phyloP scores from a whole-genome alignment of 805 yeast species.

The Candida methanosorbosa region DNA sequence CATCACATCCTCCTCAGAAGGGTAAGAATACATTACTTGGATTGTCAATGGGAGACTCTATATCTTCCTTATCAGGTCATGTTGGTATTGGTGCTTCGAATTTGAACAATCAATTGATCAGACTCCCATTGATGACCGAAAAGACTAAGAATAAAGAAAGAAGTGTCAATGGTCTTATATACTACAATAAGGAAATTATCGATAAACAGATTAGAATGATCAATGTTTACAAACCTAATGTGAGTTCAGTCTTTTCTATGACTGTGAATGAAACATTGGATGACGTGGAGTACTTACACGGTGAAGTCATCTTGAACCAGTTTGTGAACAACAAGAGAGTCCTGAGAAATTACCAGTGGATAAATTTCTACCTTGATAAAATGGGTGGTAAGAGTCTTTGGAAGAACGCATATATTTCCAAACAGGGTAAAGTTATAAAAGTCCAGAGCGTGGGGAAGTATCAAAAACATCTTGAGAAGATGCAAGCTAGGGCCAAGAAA shows the following conservation, averaged over 20 bases:
- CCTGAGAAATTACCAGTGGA: constrained; percentile 38
- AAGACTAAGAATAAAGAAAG: constrained; percentile 9
- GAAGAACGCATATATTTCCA: constrained; percentile 5
- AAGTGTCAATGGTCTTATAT: constrained; percentile 34
- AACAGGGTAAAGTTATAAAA: constrained; percentile 14
- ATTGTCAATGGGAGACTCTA: constrained; percentile 14
- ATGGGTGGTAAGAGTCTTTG: constrained; percentile 25
- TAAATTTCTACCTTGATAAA: constrained; percentile 35
- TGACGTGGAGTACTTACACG: constrained; percentile 42
- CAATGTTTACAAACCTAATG: constrained; percentile 20
- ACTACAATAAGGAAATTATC: constrained; percentile 22
- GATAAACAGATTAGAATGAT: constrained; percentile 15
- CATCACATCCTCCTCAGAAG: constrained; percentile 7
- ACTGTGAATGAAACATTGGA: constrained; percentile 26
- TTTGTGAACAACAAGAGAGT: constrained; percentile 33
- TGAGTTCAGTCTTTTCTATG: constrained; percentile 20
- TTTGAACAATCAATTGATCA: constrained; percentile 17
- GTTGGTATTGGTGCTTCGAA: constrained; percentile 14
- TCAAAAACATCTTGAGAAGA: not conserved
- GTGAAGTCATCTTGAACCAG: constrained; percentile 36
- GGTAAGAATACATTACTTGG: constrained; percentile 18
- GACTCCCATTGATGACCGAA: constrained; percentile 17
- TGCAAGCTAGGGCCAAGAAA: constrained; percentile 4
- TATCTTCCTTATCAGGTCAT: constrained; percentile 18
- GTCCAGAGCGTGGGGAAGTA: constrained; percentile 20